A percentile compares a stretch with the other conserved stretches of the same genome.
phyloP scores from a whole-genome alignment of 2,329 filamentous ascomycete species.

The Dothistroma pini region DNA sequence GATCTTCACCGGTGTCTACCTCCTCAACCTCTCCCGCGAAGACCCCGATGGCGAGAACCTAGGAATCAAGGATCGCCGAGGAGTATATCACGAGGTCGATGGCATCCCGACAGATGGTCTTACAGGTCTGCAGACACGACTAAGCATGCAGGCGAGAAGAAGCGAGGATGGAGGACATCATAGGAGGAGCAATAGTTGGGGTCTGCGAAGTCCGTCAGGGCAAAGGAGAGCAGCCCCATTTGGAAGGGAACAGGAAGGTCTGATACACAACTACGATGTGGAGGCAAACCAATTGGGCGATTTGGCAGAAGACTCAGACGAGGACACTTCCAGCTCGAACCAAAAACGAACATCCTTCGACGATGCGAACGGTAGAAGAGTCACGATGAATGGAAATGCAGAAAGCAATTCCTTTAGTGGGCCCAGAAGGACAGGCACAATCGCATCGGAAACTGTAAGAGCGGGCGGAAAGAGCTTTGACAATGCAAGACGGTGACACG shows the following conservation, averaged over 20 bases:
- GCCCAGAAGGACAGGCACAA: constrained; percentile 14
- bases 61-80: constrained; percentile 46
- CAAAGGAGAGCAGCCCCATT: constrained; percentile 4
- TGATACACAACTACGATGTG: constrained; percentile 87
- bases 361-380: constrained; percentile 21
- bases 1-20: constrained; percentile 92
- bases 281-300: constrained; percentile 70
- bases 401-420: constrained; percentile 10
- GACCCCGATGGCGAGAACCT: constrained; percentile 77
- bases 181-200: constrained; percentile 54
- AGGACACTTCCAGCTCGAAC: constrained; percentile 42
- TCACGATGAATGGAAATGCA: constrained; percentile 17
- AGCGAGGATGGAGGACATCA: constrained; percentile 58
- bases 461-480: constrained; percentile 26
- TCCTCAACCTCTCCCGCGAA: constrained; percentile 88
- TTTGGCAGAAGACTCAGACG: constrained; percentile 72
- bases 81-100: constrained; percentile 54
- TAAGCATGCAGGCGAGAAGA: constrained; percentile 86
- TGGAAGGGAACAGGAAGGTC: constrained; percentile 43
- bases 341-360: constrained; percentile 36
- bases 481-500: constrained; percentile 12
- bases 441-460: constrained; percentile 16
- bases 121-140: constrained; percentile 80
- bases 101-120: constrained; percentile 89
- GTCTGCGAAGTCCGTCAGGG: constrained; percentile 25